Conservation (phyloP, 108 stramenopile genomes). For the Thalassiosira profunda region DNA sequence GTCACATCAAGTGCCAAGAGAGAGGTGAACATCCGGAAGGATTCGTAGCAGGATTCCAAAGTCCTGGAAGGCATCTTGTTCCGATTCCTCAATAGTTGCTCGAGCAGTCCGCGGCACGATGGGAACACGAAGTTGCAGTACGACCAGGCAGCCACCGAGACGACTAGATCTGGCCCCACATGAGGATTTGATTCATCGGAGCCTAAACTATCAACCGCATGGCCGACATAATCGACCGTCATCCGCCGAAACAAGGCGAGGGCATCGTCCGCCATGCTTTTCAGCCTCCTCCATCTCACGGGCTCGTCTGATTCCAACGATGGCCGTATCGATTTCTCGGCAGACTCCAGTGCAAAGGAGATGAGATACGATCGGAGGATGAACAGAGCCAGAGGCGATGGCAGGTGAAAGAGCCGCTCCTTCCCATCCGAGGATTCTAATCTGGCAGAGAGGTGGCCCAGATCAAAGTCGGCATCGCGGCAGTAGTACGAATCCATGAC, state of each 20-base stretch:
- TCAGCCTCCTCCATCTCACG: conserved; percentile 36
- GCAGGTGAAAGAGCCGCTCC: background rate
- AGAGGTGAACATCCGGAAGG: conserved; percentile 15
- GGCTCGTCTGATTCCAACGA: background rate
- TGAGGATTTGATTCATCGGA: background rate
- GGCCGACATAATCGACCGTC: conserved; percentile 10
- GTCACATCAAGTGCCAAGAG: conserved; percentile 9
- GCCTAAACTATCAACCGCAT: background rate
- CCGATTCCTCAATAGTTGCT: conserved; percentile 7
- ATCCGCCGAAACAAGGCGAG: conserved; percentile 23
- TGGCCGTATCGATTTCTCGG: conserved; percentile 9
- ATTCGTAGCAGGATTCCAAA: conserved; percentile 9
- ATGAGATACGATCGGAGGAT: conserved; percentile 24
- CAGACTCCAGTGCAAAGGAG: conserved; percentile 13
- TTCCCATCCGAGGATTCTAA: background rate
- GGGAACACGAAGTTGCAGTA: conserved; percentile 18
- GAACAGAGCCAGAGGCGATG: conserved; percentile 31
- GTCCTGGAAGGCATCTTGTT: too few relatives aligned
- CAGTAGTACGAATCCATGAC: conserved; percentile 35
- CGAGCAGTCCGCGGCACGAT: conserved; percentile 8
- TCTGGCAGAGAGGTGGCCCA: background rate
- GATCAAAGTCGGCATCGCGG: background rate
- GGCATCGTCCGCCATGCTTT: conserved; percentile 41
- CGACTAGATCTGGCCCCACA: background rate
- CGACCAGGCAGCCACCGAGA: conserved; percentile 15